These are phyloP conservation scores for Boletus reticuloceps DNA, from an alignment of 768 basidiomycete genomes.

Conservation along the genomic window DNA sequence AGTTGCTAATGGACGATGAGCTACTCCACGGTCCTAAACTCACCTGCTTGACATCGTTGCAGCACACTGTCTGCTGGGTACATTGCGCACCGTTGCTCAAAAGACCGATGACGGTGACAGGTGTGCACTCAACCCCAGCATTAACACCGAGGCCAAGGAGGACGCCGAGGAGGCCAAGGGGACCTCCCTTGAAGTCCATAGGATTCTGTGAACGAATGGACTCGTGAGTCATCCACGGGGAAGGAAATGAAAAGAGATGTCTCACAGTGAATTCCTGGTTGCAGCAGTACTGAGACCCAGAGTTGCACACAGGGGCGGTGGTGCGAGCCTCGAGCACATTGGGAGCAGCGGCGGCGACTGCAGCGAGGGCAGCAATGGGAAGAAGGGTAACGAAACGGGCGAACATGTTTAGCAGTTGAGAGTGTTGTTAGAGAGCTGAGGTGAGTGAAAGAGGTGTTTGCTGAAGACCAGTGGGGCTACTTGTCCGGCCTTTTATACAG, in stretches of 20 bases:
- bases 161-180: not conserved
- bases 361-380: not conserved
- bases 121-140: not conserved
- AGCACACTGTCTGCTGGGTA: no score
- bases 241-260: not conserved
- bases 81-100: not conserved
- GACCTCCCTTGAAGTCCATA: rapidly evolving
- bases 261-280: not conserved
- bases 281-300: not conserved
- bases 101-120: not conserved
- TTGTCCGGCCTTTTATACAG: not conserved
- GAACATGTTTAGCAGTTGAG: not conserved
- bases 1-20: no score
- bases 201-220: not conserved
- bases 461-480: not conserved
- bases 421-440: not conserved
- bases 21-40: no score
- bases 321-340: not conserved
- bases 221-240: not conserved
- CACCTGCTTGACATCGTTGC: no score
- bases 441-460: not conserved
- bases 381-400: not conserved
- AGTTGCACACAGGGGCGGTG: not conserved
- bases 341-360: not conserved
- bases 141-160: not conserved